These are phyloP conservation scores for Apiospora malaysiana DNA, from an alignment of 2,329 filamentous ascomycete species.

Conservation along the genomic window DNA sequence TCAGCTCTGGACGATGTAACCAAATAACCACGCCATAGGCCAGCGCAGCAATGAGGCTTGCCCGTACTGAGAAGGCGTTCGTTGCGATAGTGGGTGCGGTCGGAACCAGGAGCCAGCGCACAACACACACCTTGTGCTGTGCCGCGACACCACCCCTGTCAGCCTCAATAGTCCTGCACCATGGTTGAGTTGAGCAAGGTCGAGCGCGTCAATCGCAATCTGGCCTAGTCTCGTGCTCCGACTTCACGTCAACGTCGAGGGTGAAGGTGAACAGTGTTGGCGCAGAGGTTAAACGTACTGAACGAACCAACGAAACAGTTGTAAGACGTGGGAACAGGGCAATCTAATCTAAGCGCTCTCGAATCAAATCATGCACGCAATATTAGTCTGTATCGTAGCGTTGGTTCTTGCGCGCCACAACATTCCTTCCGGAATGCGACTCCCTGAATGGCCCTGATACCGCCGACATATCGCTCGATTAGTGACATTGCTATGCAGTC, in stretches of 20 bases:
- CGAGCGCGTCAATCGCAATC: background rate
- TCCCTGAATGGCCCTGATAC: background rate
- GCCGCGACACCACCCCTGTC: background rate
- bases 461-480: background rate
- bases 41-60: background rate
- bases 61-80: background rate
- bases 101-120: background rate
- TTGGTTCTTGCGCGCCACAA: background rate
- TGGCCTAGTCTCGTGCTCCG: background rate
- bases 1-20: conserved; percentile 6
- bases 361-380: background rate
- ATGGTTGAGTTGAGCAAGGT: background rate
- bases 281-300: background rate
- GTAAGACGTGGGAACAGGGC: background rate
- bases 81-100: background rate
- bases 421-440: background rate
- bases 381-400: background rate
- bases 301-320: background rate
- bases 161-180: background rate
- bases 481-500: background rate
- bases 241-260: background rate
- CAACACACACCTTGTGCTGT: background rate
- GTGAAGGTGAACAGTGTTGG: background rate
- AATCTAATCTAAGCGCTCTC: background rate
- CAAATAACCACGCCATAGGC: background rate